Base-by-base conservation (phyloP, 352 stramenopile genomes). In the Pythium chondricola region DNA sequence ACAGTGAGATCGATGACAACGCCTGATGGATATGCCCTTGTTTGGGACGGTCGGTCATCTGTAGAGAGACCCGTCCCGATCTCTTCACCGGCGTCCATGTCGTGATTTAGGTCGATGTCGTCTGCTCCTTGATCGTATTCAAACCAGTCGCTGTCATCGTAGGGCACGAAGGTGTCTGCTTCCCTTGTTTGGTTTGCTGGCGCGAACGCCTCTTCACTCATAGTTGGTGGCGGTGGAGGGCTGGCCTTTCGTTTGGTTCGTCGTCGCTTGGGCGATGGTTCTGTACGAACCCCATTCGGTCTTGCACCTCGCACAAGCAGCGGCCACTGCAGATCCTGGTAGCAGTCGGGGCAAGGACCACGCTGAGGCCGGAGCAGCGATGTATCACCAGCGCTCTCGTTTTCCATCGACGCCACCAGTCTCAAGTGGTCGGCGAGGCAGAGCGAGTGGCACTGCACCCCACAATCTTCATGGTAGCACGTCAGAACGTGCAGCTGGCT, bases 381-480 rank as follows among this genome's bases (percentile, higher is more conserved):
- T 13, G 32, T 4, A 3, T 46, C 21, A 21, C n/a, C 33, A 2
- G 27, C 14, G n/a, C n/a, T n/a, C 13, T 56, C 47, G 17, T 58
- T 42, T 2, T 52, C 48, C 9, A 48, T 26, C 2, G 61, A 59
- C 16, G 25, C 56, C 31, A 63, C 58, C 5, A 69, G 65, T 14
- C 59, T 43, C 24, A 88, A 88, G 53, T 84, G 71, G 42, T 84
- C 74, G 11, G 40, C 54, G 9, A 85, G 54, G 43, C 76, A 88
- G 16, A 63, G 20, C 4, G 56, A 45, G 51, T 88, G 76, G 26
- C 56, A 77, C 21, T 52, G 52, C 53, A 78, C 71, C 8, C 31
- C n/a, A 17, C 76, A 88, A 2, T 40, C 37, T 17, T 24, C n/a
- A 49, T 77, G 45, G 35, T 82, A 83, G 42, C 76, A 88, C 6